Percentiles rank a stretch among this genome's conserved stretches.
Conservation (phyloP, 1,284 basidiomycete genomes). For the Macrocystidia cucumis region DNA sequence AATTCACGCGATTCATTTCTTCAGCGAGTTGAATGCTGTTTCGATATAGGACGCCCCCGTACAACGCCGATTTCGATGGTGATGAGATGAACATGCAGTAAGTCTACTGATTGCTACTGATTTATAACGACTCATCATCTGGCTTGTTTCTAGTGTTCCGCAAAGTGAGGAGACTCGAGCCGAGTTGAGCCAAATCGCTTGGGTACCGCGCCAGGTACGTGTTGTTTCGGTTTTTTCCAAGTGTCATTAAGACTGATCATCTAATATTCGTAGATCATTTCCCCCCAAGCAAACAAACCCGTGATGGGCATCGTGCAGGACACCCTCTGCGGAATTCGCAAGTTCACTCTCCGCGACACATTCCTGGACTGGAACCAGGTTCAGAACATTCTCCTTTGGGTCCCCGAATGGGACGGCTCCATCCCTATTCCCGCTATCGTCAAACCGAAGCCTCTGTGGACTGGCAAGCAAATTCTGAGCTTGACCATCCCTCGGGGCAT, state of each 20-base stretch:
- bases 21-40: constrained; percentile 20
- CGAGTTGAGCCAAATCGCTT: constrained; percentile 95
- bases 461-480: constrained; percentile 94
- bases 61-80: constrained; percentile 98
- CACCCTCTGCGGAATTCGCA: constrained; percentile 95
- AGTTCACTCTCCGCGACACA: constrained; percentile 92
- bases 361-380: constrained; percentile 93
- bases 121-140: constrained; percentile 9
- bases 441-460: constrained; percentile 97
- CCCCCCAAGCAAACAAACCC: constrained; percentile 98
- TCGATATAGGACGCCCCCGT: constrained; percentile 72
- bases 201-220: constrained; percentile 92
- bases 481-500: constrained; percentile 94
- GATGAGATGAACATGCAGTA: constrained; percentile 99
- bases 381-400: constrained; percentile 97
- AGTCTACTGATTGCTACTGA: constrained; percentile 17
- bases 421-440: constrained; percentile 92
- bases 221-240: constrained; percentile 8
- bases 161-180: constrained; percentile 99
- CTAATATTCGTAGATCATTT: constrained; percentile 73
- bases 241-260: constrained; percentile 3
- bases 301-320: constrained; percentile 99
- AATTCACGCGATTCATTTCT: constrained; percentile 11
- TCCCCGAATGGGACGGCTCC: constrained; percentile 94
- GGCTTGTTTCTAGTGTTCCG: constrained; percentile 60